phyloP scores from a whole-genome alignment of 73 alveolate species.

The Paramecium primaurelia region DNA sequence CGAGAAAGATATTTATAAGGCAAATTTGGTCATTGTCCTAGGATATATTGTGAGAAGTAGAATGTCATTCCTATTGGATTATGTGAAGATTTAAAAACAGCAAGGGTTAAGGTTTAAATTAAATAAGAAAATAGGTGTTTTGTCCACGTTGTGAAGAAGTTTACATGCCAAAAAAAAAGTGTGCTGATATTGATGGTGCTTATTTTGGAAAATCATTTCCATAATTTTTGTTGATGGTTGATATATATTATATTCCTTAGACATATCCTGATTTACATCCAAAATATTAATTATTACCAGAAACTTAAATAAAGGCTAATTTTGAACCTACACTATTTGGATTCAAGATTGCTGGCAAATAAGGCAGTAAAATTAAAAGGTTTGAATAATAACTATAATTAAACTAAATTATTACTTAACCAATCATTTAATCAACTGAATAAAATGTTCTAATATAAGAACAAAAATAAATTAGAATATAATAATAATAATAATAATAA shows the following conservation, averaged over 20 bases:
- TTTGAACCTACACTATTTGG: constrained; percentile 45
- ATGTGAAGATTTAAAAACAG: constrained; percentile 81
- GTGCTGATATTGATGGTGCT: constrained; percentile 84
- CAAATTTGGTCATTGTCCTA: constrained; percentile 88
- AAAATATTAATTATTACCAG: constrained; percentile 20
- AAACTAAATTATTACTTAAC: not conserved
- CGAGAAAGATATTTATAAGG: constrained; percentile 72
- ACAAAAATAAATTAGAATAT: not conserved
- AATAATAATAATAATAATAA: not conserved
- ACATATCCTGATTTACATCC: constrained; percentile 38
- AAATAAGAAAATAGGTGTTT: constrained; percentile 42
- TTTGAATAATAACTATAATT: not conserved
- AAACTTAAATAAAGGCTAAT: not conserved
- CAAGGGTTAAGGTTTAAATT: constrained; percentile 77
- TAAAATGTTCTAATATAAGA: not conserved
- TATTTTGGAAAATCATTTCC: constrained; percentile 76
- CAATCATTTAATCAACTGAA: not conserved
- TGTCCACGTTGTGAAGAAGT: constrained; percentile 95
- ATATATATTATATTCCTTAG: not conserved
- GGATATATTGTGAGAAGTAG: constrained; percentile 91
- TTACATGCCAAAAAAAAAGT: constrained; percentile 85
- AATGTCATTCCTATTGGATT: constrained; percentile 87
- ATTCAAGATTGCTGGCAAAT: constrained; percentile 24
- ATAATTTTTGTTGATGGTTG: constrained; percentile 20
- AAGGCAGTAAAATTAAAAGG: not conserved